These are phyloP conservation scores for Antitrichia curtipendula DNA, from an alignment of 225 moss, liverwort and hornwort species.

Conservation along the genomic window DNA sequence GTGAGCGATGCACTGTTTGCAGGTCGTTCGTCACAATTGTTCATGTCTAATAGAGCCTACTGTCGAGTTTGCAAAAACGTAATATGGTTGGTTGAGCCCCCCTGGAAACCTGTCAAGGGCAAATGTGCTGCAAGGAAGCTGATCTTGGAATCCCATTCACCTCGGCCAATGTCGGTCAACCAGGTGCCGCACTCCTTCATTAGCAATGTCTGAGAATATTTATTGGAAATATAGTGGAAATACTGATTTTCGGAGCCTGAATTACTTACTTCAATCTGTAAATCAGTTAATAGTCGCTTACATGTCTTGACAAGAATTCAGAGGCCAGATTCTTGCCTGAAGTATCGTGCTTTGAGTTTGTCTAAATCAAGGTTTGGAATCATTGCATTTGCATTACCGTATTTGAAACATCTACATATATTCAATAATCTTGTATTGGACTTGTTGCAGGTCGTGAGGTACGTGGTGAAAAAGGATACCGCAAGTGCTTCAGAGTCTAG, in stretches of 20 bases:
- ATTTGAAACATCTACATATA: neutral
- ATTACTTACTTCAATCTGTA: neutral
- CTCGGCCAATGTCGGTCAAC: slow-evolving; percentile 37
- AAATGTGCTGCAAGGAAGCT: slow-evolving; percentile 30
- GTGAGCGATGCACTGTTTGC: slow-evolving; percentile 6
- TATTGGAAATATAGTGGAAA: neutral
- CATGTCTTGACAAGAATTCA: neutral
- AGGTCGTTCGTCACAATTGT: slow-evolving; percentile 50
- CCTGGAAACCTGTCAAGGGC: slow-evolving; percentile 32
- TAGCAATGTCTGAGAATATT: neutral
- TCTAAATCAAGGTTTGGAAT: neutral
- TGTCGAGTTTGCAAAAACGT: slow-evolving; percentile 66
- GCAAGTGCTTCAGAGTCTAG: slow-evolving; percentile 15
- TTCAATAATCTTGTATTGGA: neutral
- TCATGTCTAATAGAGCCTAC: slow-evolving; percentile 66
- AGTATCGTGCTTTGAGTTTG: neutral
- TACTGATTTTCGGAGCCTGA: neutral
- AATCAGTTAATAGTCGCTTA: neutral
- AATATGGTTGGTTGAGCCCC: slow-evolving; percentile 58
- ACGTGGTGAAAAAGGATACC: slow-evolving; percentile 19
- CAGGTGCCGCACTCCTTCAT: slow-evolving; percentile 31
- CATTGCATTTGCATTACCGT: neutral
- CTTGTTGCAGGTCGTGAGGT: slow-evolving; percentile 36
- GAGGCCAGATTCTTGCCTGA: neutral
- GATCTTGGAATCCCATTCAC: slow-evolving; percentile 27